Percentiles rank a stretch among this genome's conserved stretches.
Conservation (phyloP, 169 alveolate species). For the Cryptosporidium parvum region DNA sequence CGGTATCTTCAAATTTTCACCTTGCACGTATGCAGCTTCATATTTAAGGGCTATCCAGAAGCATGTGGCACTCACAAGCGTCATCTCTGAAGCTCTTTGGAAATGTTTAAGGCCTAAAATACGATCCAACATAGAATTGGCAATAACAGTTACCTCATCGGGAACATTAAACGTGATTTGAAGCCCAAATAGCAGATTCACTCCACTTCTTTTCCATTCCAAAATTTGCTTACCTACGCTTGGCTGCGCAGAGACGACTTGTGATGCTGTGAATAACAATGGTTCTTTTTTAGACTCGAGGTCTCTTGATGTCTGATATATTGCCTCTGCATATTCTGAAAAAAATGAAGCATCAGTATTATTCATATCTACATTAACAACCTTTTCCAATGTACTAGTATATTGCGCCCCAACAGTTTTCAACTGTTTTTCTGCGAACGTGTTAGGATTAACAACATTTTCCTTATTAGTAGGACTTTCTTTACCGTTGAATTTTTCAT, state of each 20-base stretch:
- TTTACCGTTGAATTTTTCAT: slow-evolving; percentile 17
- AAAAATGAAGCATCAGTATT: slow-evolving; percentile 62
- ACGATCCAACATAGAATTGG: slow-evolving; percentile 75
- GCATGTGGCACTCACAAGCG: slow-evolving; percentile 74
- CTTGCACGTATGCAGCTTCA: slow-evolving; percentile 74
- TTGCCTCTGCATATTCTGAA: slow-evolving; percentile 75
- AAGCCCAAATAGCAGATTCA: slow-evolving; percentile 57
- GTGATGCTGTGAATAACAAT: slow-evolving; percentile 68
- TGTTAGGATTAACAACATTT: background rate
- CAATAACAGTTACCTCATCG: slow-evolving; percentile 71
- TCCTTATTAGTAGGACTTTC: slow-evolving; percentile 14
- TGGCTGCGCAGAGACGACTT: slow-evolving; percentile 72
- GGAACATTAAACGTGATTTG: slow-evolving; percentile 72
- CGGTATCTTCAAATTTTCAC: slow-evolving; percentile 69
- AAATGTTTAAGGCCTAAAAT: slow-evolving; percentile 72
- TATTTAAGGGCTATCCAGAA: slow-evolving; percentile 71
- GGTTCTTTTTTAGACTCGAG: slow-evolving; percentile 52
- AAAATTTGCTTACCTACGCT: slow-evolving; percentile 72
- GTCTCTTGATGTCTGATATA: slow-evolving; percentile 71
- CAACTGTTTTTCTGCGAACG: slow-evolving; percentile 60
- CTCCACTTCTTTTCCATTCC: slow-evolving; percentile 75
- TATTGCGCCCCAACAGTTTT: slow-evolving; percentile 59
- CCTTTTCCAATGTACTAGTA: slow-evolving; percentile 48
- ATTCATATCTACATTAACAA: slow-evolving; percentile 41
- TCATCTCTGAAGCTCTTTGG: slow-evolving; percentile 75